Evolutionary conservation across 768 basidiomycete genomes (phyloP).

Genomic region (Xerocomellus dryophilus): DNA sequence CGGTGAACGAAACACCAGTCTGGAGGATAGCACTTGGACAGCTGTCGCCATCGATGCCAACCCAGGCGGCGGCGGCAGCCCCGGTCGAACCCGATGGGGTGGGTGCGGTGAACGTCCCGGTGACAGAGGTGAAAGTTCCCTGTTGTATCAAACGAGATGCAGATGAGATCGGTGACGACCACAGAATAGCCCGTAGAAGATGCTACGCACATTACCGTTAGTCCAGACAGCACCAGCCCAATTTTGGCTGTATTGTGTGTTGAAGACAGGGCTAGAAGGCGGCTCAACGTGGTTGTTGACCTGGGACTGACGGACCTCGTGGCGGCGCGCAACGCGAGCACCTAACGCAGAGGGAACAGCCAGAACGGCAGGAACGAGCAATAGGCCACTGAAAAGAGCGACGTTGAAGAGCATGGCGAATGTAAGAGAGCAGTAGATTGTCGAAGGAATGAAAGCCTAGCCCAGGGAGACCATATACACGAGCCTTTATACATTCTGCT

Average conservation of each 20-base stretch:
- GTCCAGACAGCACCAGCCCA: conserved; percentile 13
- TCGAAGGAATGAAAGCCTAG: neutral
- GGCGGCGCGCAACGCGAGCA: neutral
- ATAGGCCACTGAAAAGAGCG: neutral
- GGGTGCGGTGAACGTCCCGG: conserved; percentile 9
- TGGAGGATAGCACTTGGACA: conserved; percentile 3
- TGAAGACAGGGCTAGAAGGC: neutral
- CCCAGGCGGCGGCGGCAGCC: conserved; percentile 6
- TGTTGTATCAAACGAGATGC: neutral
- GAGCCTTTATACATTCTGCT: neutral
- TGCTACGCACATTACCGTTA: neutral
- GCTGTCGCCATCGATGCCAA: conserved; percentile 11
- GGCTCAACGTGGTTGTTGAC: neutral
- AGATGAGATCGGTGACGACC: neutral
- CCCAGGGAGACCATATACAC: neutral
- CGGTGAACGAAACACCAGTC: neutral
- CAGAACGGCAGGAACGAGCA: neutral
- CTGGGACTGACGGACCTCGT: neutral
- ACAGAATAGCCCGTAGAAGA: neutral
- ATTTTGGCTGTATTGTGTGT: neutral
- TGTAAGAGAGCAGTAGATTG: too few relatives aligned
- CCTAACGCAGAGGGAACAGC: neutral
- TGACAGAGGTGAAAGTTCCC: conserved; percentile 8
- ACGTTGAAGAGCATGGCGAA: neutral
- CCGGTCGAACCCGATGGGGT: neutral